A percentile compares a stretch with the other conserved stretches of the same genome.
Conservation (phyloP, 768 basidiomycete species). For the Lentinula lateritia region DNA sequence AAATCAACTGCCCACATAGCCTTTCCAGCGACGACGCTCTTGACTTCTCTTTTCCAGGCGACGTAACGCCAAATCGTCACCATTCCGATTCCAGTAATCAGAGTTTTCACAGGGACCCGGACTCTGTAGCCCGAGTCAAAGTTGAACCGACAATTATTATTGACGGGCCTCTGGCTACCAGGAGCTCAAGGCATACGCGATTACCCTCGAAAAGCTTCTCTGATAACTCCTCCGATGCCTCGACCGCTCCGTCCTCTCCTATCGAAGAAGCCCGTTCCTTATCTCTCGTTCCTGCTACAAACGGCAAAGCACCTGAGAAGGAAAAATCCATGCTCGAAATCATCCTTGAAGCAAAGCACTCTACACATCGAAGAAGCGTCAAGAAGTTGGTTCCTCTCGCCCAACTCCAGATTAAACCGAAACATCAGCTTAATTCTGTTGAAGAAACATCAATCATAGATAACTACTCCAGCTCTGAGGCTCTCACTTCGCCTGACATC, state of each 20-base stretch:
- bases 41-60: not conserved
- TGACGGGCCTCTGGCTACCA: not conserved
- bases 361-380: not conserved
- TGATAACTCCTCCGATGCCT: not conserved
- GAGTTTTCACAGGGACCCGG: not conserved
- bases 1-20: not conserved
- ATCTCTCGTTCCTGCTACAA: not conserved
- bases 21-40: not conserved
- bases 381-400: not conserved
- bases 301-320: not conserved
- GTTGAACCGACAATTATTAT: not conserved
- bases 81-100: not conserved
- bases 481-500: not conserved
- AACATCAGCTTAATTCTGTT: not conserved
- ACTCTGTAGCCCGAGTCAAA: not conserved
- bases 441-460: not conserved
- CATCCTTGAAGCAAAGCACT: not conserved
- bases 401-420: not conserved
- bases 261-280: not conserved
- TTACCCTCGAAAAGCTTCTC: not conserved
- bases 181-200: not conserved
- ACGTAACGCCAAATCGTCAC: not conserved
- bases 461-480: not conserved
- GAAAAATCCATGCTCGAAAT: not conserved
- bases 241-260: not conserved